phyloP scores from a whole-genome alignment of 371 early-diverging fungal species.

The Nematocida major region DNA sequence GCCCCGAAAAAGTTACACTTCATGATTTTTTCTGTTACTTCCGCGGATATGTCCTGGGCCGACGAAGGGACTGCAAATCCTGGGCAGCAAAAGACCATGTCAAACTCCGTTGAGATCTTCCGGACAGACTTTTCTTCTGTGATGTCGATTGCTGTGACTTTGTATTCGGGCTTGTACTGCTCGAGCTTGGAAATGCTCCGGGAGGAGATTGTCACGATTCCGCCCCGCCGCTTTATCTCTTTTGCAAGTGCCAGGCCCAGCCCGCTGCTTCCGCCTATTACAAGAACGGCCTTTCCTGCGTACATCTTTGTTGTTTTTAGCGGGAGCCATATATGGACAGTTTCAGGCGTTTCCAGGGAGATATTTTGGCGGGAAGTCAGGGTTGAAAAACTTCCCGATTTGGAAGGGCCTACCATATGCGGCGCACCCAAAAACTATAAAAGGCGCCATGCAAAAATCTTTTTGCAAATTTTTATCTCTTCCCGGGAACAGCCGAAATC shows the following conservation, averaged over 20 bases:
- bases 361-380: too few relatives aligned
- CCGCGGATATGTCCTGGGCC: slow-evolving; percentile 69
- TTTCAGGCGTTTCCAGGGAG: neutral
- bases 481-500: too few relatives aligned
- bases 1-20: slow-evolving; percentile 75
- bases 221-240: slow-evolving; percentile 70
- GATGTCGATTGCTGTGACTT: slow-evolving; percentile 40
- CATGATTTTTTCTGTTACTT: slow-evolving; percentile 68
- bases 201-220: slow-evolving; percentile 78
- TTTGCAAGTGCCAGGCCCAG: slow-evolving; percentile 75
- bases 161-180: slow-evolving; percentile 55
- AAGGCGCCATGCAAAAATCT: too few relatives aligned
- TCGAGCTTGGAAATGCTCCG: slow-evolving; percentile 68
- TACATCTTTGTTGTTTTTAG: slow-evolving; percentile 36
- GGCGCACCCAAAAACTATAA: too few relatives aligned
- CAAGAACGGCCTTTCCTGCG: slow-evolving; percentile 68
- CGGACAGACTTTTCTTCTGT: slow-evolving; percentile 21
- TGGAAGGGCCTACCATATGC: too few relatives aligned
- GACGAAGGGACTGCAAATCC: slow-evolving; percentile 71
- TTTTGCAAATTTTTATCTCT: too few relatives aligned
- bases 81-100: slow-evolving; percentile 73
- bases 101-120: slow-evolving; percentile 56
- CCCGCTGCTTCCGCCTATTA: slow-evolving; percentile 85
- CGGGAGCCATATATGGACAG: neutral
- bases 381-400: too few relatives aligned